phyloP scores from a whole-genome alignment of 257 asterid genomes.

The Haberlea rhodopensis region DNA sequence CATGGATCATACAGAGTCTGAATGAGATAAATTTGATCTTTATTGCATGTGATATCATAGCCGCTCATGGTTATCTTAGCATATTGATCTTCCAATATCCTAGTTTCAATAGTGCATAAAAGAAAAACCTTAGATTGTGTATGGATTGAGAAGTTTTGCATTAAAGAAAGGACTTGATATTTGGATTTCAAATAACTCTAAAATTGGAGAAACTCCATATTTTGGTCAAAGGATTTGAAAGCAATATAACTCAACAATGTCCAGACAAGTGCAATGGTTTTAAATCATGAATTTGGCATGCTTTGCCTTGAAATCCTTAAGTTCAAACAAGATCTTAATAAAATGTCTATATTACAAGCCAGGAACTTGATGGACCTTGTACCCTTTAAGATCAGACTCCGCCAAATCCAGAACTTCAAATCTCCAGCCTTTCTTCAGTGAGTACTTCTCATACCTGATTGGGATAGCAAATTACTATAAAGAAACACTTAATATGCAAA shows the following conservation, averaged over 20 bases:
- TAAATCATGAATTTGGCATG: no score
- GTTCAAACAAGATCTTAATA: not conserved
- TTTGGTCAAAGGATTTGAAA: not conserved
- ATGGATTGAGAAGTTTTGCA: not conserved
- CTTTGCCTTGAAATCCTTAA: no score
- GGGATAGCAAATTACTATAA: conserved; percentile 21
- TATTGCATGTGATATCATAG: not conserved
- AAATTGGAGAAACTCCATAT: no score
- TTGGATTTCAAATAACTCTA: no score
- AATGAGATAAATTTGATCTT: conserved; percentile 4
- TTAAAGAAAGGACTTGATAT: not conserved
- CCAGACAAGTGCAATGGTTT: not conserved
- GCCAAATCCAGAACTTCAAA: conserved; percentile 78
- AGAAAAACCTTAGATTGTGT: not conserved
- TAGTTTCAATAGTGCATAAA: not conserved
- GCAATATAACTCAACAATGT: not conserved
- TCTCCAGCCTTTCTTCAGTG: conserved; percentile 79
- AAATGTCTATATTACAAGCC: conserved; percentile 1
- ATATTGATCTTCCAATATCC: not conserved
- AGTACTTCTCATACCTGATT: conserved; percentile 83
- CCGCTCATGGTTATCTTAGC: not conserved
- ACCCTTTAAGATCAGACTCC: conserved; percentile 81
- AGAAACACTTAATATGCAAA: conserved; percentile 10
- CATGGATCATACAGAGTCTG: conserved; percentile 4
- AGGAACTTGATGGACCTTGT: conserved; percentile 54